Percentiles rank a stretch among this genome's conserved stretches.
Conservation (phyloP, 2,329 filamentous ascomycete species). For the Hypoxylon sp. region DNA sequence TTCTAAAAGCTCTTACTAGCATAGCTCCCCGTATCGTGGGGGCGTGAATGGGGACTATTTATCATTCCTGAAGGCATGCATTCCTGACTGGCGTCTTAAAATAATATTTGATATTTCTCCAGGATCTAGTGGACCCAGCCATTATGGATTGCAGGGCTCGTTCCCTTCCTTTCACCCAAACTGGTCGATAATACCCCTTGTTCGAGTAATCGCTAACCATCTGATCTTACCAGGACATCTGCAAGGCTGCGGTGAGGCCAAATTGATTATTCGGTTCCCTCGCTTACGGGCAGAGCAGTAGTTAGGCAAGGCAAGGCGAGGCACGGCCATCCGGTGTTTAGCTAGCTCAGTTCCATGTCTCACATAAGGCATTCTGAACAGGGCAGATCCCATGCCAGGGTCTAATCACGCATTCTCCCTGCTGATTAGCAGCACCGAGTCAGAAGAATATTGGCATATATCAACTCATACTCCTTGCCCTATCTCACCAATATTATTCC, state of each 20-base stretch:
- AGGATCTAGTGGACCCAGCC: conserved; percentile 23
- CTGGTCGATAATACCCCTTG: conserved; percentile 12
- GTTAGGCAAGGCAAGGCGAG: neutral
- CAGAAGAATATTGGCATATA: conserved; percentile 5
- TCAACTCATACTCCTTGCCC: conserved; percentile 2
- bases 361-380: conserved; percentile 22
- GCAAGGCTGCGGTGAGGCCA: conserved; percentile 10
- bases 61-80: conserved; percentile 27
- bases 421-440: conserved; percentile 11
- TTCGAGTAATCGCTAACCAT: conserved; percentile 18
- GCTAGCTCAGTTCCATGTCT: conserved; percentile 24
- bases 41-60: conserved; percentile 27
- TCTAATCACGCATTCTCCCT: neutral
- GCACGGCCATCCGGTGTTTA: neutral
- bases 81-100: conserved; percentile 27
- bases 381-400: conserved; percentile 29
- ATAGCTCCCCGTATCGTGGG: neutral
- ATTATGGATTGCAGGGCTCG: conserved; percentile 8
- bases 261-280: neutral
- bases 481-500: conserved; percentile 8
- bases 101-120: conserved; percentile 26
- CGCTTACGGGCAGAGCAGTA: neutral
- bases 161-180: conserved; percentile 11
- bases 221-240: conserved; percentile 11
- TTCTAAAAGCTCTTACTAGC: conserved; percentile 1